Base-by-base conservation (phyloP, 75 land plant genomes). In the Pinus albicaulis region DNA sequence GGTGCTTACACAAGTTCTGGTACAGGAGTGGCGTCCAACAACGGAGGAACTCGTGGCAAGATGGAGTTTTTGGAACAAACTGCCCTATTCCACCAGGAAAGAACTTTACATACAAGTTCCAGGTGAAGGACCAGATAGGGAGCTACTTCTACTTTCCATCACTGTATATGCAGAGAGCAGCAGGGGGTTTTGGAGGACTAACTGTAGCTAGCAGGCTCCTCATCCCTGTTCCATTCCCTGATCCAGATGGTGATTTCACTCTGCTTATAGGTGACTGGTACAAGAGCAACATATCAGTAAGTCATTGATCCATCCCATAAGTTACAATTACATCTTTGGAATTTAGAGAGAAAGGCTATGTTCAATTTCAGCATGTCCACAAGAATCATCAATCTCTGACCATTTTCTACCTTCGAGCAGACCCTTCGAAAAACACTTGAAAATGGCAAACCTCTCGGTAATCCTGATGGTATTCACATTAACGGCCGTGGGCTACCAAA, bases 231-330 rank as follows among this genome's bases (percentile, higher is more conserved):
- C 99, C 99, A 6, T 96, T 88, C 55, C 81, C 83, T 25, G 76
- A 83, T 61, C 94, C 97, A 34, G 90, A 83, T 28, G 95, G 86
- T 2, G 97, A 96, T 24, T 68, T 80, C 80, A 81, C 80, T 31
- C 34, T 96, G 6, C 91, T 92, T 3, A 87, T 89, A 24, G 99
- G 99, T 0, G 99, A 96, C 78, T 96, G 99, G 99, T 92, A 78
- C 78, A 93, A 88, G 77, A 65, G 80, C 38, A 81, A 82, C 55
- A 91, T 88, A 59, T 77, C 75, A 71, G 97, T 92, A 80, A 58
- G 81, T 41, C 36, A 31, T 12, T 31, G 15, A 5, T 17, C 62
- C 2, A 48, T 65, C 63, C 10, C 25, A 28, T 1, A 48, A 48
- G n/a, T n/a, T n/a, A 48, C 3, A 68, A 41, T 7, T 34, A 41